Percentiles rank a stretch among this genome's conserved stretches.
phyloP scores from a whole-genome alignment of 2,329 filamentous ascomycete species.

The Talaromyces sp. region DNA sequence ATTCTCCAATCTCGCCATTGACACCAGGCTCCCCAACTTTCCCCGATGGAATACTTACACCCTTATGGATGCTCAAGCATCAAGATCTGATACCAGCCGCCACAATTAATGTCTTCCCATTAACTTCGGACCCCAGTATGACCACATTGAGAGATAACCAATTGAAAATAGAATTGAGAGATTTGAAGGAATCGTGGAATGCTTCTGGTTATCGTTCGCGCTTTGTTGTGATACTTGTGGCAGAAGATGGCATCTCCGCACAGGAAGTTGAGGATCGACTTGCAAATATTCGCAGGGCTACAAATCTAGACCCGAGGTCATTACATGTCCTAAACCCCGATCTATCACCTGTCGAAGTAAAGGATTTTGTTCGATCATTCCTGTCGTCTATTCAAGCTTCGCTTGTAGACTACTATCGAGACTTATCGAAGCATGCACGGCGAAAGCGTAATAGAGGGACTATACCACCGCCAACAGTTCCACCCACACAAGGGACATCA shows the following conservation, averaged over 20 bases:
- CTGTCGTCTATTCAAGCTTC: slow-evolving; percentile 69
- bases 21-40: slow-evolving; percentile 79
- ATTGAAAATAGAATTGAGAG: slow-evolving; percentile 81
- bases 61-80: slow-evolving; percentile 83
- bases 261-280: slow-evolving; percentile 71
- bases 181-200: slow-evolving; percentile 64
- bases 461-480: slow-evolving; percentile 75
- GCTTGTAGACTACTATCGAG: slow-evolving; percentile 85
- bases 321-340: slow-evolving; percentile 81
- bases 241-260: slow-evolving; percentile 63
- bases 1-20: slow-evolving; percentile 88
- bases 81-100: slow-evolving; percentile 78
- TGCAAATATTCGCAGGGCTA: slow-evolving; percentile 72
- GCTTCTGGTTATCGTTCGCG: slow-evolving; percentile 66
- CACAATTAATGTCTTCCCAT: slow-evolving; percentile 74
- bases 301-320: slow-evolving; percentile 75
- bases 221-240: slow-evolving; percentile 73
- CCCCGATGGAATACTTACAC: slow-evolving; percentile 82
- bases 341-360: slow-evolving; percentile 67
- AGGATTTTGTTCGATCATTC: slow-evolving; percentile 69
- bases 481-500: slow-evolving; percentile 78
- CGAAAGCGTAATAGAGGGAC: slow-evolving; percentile 80
- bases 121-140: slow-evolving; percentile 69
- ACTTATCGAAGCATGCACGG: slow-evolving; percentile 85
- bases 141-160: slow-evolving; percentile 80